These are phyloP conservation scores for Scenedesmus sp. DNA, from an alignment of 163 green algal species.

Conservation along the genomic window DNA sequence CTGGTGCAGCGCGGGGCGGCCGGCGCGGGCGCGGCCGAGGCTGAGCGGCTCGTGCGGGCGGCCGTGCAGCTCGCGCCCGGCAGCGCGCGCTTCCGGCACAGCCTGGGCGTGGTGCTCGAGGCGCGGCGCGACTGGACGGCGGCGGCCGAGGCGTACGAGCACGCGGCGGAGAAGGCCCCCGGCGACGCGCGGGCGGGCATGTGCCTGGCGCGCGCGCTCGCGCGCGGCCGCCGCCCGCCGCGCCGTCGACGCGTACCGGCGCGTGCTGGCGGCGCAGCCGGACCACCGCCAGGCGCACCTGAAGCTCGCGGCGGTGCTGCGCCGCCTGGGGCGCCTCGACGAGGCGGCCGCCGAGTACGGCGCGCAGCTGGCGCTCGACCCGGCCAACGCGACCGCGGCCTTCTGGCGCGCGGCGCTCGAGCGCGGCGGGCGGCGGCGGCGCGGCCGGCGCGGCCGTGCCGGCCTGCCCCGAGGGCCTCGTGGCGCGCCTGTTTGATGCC, in stretches of 20 bases:
- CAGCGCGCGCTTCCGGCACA: conserved; percentile 46
- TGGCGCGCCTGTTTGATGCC: conserved; percentile 64
- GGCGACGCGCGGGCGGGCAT: conserved; percentile 56
- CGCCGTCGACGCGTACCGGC: conserved; percentile 56
- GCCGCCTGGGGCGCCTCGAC: neutral
- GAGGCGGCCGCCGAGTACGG: conserved; percentile 30
- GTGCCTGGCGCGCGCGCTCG: conserved; percentile 54
- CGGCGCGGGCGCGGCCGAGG: conserved; percentile 8
- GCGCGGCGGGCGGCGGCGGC: no score
- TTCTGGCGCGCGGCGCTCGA: conserved; percentile 50
- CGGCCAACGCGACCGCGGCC: conserved; percentile 16
- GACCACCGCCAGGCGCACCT: conserved; percentile 41
- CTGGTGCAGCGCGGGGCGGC: conserved; percentile 44
- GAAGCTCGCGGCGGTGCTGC: conserved; percentile 34
- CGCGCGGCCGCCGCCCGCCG: conserved; percentile 43
- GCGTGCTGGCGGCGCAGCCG: conserved; percentile 6
- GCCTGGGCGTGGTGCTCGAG: conserved; percentile 45
- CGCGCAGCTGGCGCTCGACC: conserved; percentile 41
- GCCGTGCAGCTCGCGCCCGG: conserved; percentile 44
- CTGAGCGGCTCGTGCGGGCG: conserved; percentile 6
- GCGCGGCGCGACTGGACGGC: conserved; percentile 27
- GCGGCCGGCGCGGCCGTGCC: neutral
- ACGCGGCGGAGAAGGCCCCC: conserved; percentile 62
- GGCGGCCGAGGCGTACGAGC: conserved; percentile 57
- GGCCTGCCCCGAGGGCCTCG: conserved; percentile 46